Evolutionary conservation across 2,329 filamentous ascomycete genomes (phyloP).

Genomic region (Lojkania enalia): DNA sequence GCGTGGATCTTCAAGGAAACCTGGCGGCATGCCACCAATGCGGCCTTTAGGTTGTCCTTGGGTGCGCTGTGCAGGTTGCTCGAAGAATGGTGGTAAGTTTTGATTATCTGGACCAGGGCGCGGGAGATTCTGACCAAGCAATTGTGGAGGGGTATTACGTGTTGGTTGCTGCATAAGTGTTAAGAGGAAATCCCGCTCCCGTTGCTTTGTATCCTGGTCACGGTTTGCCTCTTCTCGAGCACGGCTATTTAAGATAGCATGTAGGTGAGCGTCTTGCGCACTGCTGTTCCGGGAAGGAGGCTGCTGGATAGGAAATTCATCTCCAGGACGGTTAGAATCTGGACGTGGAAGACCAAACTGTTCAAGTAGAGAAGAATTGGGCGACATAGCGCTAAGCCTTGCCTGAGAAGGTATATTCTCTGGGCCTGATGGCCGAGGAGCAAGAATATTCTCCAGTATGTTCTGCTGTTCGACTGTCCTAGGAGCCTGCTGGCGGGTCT

Average conservation of each 20-base stretch:
- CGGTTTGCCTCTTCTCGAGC: slow-evolving; percentile 42
- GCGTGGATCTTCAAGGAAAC: slow-evolving; percentile 43
- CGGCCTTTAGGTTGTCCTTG: slow-evolving; percentile 45
- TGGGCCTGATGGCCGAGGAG: slow-evolving; percentile 32
- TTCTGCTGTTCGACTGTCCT: slow-evolving; percentile 41
- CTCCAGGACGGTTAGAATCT: slow-evolving; percentile 34
- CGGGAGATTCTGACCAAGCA: slow-evolving; percentile 39
- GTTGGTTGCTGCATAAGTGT: slow-evolving; percentile 72
- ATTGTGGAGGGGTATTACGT: slow-evolving; percentile 37
- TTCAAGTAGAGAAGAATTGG: slow-evolving; percentile 35
- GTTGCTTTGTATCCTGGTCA: slow-evolving; percentile 54
- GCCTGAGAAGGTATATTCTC: slow-evolving; percentile 37
- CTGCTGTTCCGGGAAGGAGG: slow-evolving; percentile 35
- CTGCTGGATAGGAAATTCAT: slow-evolving; percentile 36
- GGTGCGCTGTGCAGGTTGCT: slow-evolving; percentile 35
- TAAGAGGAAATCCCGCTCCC: slow-evolving; percentile 81
- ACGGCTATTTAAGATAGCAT: slow-evolving; percentile 44
- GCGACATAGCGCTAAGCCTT: slow-evolving; percentile 41
- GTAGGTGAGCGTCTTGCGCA: slow-evolving; percentile 37
- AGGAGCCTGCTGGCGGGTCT: slow-evolving; percentile 22
- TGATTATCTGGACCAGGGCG: slow-evolving; percentile 38
- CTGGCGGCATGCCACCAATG: slow-evolving; percentile 41
- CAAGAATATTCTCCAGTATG: slow-evolving; percentile 42
- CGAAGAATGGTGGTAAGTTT: slow-evolving; percentile 37
- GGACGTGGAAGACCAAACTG: slow-evolving; percentile 36